phyloP scores from a whole-genome alignment of 768 basidiomycete species.

The Paxillus rubicundulus region DNA sequence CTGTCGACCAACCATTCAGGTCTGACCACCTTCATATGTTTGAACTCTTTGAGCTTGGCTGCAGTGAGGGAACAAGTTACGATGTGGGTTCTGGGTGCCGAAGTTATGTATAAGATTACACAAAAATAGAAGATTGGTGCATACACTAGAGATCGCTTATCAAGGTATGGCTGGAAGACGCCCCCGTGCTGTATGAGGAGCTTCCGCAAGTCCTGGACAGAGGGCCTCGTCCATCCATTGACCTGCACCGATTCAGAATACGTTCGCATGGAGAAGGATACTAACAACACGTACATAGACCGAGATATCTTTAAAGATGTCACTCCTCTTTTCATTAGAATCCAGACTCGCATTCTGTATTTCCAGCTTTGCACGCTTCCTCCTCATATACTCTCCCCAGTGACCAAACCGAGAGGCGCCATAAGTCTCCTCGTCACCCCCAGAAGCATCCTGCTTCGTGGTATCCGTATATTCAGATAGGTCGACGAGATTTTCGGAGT shows the following conservation, averaged over 20 bases:
- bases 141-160: slow-evolving; percentile 71
- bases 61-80: slow-evolving; percentile 89
- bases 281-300: slow-evolving; percentile 68
- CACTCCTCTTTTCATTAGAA: slow-evolving; percentile 29
- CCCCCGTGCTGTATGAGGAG: slow-evolving; percentile 85
- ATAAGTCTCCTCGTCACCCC: slow-evolving; percentile 53
- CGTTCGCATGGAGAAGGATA: neutral
- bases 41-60: slow-evolving; percentile 84
- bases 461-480: neutral
- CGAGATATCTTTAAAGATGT: slow-evolving; percentile 69
- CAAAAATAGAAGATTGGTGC: slow-evolving; percentile 21
- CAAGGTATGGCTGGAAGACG: slow-evolving; percentile 78
- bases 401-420: slow-evolving; percentile 79
- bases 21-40: slow-evolving; percentile 83
- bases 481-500: neutral
- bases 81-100: slow-evolving; percentile 71
- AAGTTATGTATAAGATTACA: neutral
- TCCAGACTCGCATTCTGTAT: slow-evolving; percentile 61
- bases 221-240: slow-evolving; percentile 87
- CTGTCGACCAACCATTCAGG: slow-evolving; percentile 90
- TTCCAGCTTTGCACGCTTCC: slow-evolving; percentile 89
- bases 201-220: slow-evolving; percentile 78
- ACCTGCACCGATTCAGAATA: slow-evolving; percentile 46
- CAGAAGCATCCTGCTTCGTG: slow-evolving; percentile 14
- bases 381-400: slow-evolving; percentile 84